Base-by-base conservation (phyloP, 2,329 filamentous ascomycete species). In the Nemania diffusa region DNA sequence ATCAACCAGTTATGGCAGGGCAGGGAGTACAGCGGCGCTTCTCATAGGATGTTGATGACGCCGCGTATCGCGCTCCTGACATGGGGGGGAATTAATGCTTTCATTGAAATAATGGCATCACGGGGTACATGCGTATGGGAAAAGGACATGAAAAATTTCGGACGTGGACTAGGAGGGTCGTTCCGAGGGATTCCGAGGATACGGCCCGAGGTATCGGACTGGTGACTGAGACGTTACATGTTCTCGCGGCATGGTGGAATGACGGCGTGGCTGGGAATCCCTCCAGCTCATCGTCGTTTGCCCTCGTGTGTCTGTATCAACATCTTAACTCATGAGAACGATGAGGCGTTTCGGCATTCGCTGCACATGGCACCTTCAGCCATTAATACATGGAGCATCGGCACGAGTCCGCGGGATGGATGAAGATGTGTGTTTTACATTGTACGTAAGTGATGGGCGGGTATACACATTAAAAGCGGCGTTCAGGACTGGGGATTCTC, bases 1-100 rank as follows among this genome's bases (percentile, higher is more conserved):
- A 81, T 66, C 85, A 88, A 72, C 81, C 83, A 32, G 85, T 88
- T 61, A 86, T 88, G 80, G 83, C 84, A 50, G 84, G 85, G 40
- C 85, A 87, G 73, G 82, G 82, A 62, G 81, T 85, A 8, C 83
- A 85, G 72, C 82, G 87, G 65, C 86, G 87, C 67, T 88, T 85
- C 78, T 88, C 84, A 78, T 89, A 87, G 79, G 72, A 73, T 68
- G 74, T 70, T 5, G 51, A 67, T 2, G 58, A 64, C 57, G 72
- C 46, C 64, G 68, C 65, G 64, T 34, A 69, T 66, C 64, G 44
- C 59, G 62, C 67, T 22, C 57, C 34, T 46, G 26, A 61, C 40
- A 42, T 46, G 48, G 46, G 42, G 53, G 62, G 64, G 17, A 13
- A 51, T 15, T 52, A 53, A 55, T 44, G 22, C 20, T 53, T 55